phyloP scores from a whole-genome alignment of 1,139 yeast species.

The Blastobotrys buckinghamii region DNA sequence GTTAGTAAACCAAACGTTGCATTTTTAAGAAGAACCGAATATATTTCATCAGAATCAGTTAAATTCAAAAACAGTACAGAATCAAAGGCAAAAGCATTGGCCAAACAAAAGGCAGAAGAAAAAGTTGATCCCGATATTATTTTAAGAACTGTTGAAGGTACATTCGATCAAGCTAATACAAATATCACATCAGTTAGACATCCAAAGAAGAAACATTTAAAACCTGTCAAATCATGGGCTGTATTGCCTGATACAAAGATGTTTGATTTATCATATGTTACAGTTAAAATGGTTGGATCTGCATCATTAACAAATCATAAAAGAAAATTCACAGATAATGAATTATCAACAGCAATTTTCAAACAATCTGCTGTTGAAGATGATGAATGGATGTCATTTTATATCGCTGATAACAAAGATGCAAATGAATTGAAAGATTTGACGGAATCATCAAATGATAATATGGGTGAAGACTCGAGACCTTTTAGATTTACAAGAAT shows the following conservation, averaged over 20 bases:
- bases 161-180: slow-evolving; percentile 58
- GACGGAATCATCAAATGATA: slow-evolving; percentile 28
- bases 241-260: slow-evolving; percentile 84
- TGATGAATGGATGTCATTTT: slow-evolving; percentile 81
- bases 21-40: slow-evolving; percentile 90
- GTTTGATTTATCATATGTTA: slow-evolving; percentile 70
- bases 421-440: slow-evolving; percentile 25
- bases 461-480: slow-evolving; percentile 37
- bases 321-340: slow-evolving; percentile 40
- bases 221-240: slow-evolving; percentile 74
- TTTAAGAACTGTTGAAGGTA: slow-evolving; percentile 63
- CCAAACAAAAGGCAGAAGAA: slow-evolving; percentile 19
- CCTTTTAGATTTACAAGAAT: slow-evolving; percentile 54
- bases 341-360: slow-evolving; percentile 60
- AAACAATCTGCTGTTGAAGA: slow-evolving; percentile 68
- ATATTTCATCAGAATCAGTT: slow-evolving; percentile 48
- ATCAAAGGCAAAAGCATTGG: slow-evolving; percentile 30
- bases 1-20: slow-evolving; percentile 53
- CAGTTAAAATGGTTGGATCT: slow-evolving; percentile 72
- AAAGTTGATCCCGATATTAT: slow-evolving; percentile 57
- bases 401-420: slow-evolving; percentile 43
- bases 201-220: slow-evolving; percentile 68
- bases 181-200: slow-evolving; percentile 49
- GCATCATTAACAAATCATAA: slow-evolving; percentile 53
- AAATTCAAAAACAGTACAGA: slow-evolving; percentile 20